phyloP scores from a whole-genome alignment of 148 eudicot genomes.

The Chenopodium suecicum region DNA sequence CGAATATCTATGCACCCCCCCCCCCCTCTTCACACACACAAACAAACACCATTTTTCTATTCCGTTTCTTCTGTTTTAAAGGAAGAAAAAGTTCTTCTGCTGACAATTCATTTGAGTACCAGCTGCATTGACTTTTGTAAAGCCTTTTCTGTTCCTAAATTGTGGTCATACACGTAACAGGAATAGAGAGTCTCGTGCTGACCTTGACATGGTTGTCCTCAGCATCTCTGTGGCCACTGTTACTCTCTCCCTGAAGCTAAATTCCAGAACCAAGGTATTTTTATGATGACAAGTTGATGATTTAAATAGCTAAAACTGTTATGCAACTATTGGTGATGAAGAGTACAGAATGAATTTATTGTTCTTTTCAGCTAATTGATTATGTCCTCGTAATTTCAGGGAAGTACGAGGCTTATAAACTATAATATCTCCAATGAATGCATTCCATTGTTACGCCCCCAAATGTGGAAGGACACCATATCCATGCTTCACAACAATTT shows the following conservation, averaged over 20 bases:
- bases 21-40: no score
- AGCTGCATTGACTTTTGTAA: not conserved
- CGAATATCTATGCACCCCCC: no score
- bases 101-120: not conserved
- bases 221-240: no score
- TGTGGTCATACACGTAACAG: slow-evolving; percentile 30
- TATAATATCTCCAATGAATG: slow-evolving; percentile 52
- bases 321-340: not conserved
- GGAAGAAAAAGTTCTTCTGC: not conserved
- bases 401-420: slow-evolving; percentile 42
- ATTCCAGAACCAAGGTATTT: slow-evolving; percentile 35
- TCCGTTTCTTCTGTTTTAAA: not conserved
- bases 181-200: slow-evolving; percentile 41
- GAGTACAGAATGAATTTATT: not conserved
- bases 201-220: slow-evolving; percentile 40
- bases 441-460: slow-evolving; percentile 33
- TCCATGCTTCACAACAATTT: slow-evolving; percentile 61
- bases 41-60: no score
- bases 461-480: slow-evolving; percentile 55
- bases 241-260: slow-evolving; percentile 59
- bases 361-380: slow-evolving; percentile 22
- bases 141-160: not conserved
- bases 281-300: not conserved
- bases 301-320: no score
- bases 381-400: slow-evolving; percentile 45